Conservation (phyloP, 2,329 filamentous ascomycete species). For the Colletotrichum orchidophilum region DNA sequence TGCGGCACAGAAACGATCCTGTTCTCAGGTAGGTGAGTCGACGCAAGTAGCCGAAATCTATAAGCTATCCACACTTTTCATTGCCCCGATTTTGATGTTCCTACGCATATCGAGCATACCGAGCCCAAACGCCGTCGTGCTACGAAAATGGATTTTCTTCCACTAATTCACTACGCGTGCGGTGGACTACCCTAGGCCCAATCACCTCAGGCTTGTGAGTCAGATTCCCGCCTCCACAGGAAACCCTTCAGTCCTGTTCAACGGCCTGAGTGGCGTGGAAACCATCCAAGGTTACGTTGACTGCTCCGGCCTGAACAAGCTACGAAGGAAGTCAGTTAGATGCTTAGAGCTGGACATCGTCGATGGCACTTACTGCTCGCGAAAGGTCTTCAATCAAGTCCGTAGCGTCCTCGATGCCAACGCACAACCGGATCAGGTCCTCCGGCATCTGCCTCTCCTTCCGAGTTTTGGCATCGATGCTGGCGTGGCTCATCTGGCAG, state of each 20-base stretch:
- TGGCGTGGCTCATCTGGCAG: conserved; percentile 99
- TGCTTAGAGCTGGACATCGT: neutral
- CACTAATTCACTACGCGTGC: neutral
- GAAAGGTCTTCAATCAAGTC: conserved; percentile 94
- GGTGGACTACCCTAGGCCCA: neutral
- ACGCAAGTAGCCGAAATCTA: neutral
- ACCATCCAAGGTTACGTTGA: conserved; percentile 84
- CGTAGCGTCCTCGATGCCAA: conserved; percentile 92
- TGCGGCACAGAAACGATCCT: neutral
- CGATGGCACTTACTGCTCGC: conserved; percentile 77
- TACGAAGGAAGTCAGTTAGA: conserved; percentile 48
- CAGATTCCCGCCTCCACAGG: neutral
- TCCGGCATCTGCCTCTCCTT: conserved; percentile 92
- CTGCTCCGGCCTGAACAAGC: conserved; percentile 94
- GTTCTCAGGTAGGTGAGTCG: neutral
- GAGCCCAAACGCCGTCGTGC: neutral
- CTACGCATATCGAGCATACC: neutral
- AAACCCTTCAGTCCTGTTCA: neutral
- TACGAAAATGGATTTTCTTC: conserved; percentile 8
- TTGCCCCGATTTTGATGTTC: neutral
- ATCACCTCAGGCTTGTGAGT: neutral
- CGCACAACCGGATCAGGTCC: conserved; percentile 93
- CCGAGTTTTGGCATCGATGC: conserved; percentile 94
- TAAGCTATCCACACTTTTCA: neutral
- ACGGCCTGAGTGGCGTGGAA: conserved; percentile 68